These are phyloP conservation scores for Coriaria nepalensis DNA, from an alignment of 306 rosid genomes.

Conservation along the genomic window DNA sequence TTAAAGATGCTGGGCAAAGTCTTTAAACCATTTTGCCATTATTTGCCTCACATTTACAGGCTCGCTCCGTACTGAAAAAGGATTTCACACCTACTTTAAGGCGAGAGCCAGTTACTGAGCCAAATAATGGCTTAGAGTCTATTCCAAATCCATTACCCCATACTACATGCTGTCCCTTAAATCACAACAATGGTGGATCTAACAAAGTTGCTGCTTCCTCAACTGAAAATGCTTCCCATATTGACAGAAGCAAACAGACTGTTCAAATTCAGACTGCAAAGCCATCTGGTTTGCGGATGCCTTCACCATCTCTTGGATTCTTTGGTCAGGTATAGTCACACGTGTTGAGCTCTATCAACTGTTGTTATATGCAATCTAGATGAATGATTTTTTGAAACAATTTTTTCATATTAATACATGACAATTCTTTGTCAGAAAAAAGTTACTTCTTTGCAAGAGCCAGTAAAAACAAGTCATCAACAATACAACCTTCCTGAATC, in stretches of 20 bases:
- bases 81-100: conserved; percentile 13
- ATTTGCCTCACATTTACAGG: conserved; percentile 28
- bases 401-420: conserved; percentile 9
- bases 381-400: neutral
- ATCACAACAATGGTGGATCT: conserved; percentile 9
- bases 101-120: conserved; percentile 17
- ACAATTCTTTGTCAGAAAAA: conserved; percentile 35
- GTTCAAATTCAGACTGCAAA: conserved; percentile 34
- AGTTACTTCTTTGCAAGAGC: conserved; percentile 25
- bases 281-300: conserved; percentile 84
- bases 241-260: conserved; percentile 21
- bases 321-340: conserved; percentile 50
- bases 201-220: conserved; percentile 19
- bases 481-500: conserved; percentile 23
- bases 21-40: no score
- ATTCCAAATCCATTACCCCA: conserved; percentile 8
- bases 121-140: conserved; percentile 20
- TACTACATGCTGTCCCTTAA: conserved; percentile 7
- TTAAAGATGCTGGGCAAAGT: no score
- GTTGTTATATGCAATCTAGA: conserved; percentile 8
- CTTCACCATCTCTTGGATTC: conserved; percentile 82
- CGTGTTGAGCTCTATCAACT: conserved; percentile 11
- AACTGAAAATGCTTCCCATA: conserved; percentile 19
- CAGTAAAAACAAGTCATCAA: conserved; percentile 26
- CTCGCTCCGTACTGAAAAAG: conserved; percentile 25